A percentile compares a stretch with the other conserved stretches of the same genome.
phyloP scores from a whole-genome alignment of 176 grass and related monocot genomes.

The Saccharum spontaneum region DNA sequence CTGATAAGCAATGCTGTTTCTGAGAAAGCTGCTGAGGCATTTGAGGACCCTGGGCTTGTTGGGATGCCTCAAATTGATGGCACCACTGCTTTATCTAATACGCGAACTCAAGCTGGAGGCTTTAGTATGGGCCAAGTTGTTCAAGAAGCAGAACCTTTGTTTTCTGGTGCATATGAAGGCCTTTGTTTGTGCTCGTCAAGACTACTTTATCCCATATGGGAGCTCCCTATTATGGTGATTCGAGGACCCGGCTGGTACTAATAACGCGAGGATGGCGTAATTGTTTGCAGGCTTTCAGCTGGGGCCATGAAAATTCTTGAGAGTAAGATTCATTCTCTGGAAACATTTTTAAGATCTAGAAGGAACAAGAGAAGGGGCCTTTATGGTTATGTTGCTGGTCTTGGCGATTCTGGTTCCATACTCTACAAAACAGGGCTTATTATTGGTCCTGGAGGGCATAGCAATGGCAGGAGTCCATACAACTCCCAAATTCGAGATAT shows the following conservation, averaged over 20 bases:
- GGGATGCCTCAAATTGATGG: slow-evolving; percentile 83
- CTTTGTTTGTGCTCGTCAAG: slow-evolving; percentile 96
- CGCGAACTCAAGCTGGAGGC: slow-evolving; percentile 71
- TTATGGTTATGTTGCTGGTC: slow-evolving; percentile 88
- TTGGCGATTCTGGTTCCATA: slow-evolving; percentile 90
- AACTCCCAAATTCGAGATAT: slow-evolving; percentile 39
- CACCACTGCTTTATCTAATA: slow-evolving; percentile 64
- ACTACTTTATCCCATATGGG: slow-evolving; percentile 90
- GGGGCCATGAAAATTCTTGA: slow-evolving; percentile 88
- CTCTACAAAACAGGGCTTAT: slow-evolving; percentile 73
- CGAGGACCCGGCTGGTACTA: slow-evolving; percentile 54
- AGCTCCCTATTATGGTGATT: slow-evolving; percentile 81
- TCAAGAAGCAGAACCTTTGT: slow-evolving; percentile 88
- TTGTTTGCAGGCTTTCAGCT: slow-evolving; percentile 73
- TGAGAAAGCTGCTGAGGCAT: slow-evolving; percentile 92
- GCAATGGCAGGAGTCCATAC: slow-evolving; percentile 40
- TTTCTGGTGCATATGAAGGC: slow-evolving; percentile 96
- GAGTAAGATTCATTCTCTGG: slow-evolving; percentile 78
- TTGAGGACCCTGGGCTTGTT: slow-evolving; percentile 88
- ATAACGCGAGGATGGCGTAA: slow-evolving; percentile 58
- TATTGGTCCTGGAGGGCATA: slow-evolving; percentile 45
- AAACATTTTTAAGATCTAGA: slow-evolving; percentile 94
- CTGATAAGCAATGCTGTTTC: slow-evolving; percentile 68
- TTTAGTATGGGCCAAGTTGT: slow-evolving; percentile 99
- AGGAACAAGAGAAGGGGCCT: slow-evolving; percentile 95